Evolutionary conservation across 176 grass and related monocot species (phyloP), one percentile per base, ranked within the genome.

Genomic region (Cenchrus fungigraminus): DNA sequence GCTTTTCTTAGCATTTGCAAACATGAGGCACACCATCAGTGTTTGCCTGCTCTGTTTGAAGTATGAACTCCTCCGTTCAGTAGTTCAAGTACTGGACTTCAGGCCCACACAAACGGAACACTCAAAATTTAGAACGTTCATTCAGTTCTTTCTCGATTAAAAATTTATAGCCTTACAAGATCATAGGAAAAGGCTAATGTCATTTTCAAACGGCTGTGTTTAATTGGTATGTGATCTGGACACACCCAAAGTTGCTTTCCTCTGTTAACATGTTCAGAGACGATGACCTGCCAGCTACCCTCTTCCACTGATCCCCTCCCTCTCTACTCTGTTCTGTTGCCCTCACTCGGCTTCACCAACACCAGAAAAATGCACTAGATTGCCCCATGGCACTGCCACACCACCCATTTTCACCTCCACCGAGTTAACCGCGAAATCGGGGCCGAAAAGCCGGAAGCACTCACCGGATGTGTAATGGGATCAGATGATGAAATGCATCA

Each of bases 401-500:
- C 69, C 57, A 65, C 62, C 46, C 34, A 60, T 60, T 12, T 60
- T 60, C 25, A 60, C 78, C 47, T 51, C 60, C 40, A 79, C 25
- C 29, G 43, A 87, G 37, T 61, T 86, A 77, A 82, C 12, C 22
- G 45, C n/a, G 5, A 69, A 81, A 83, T 25, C 53, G 42, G 6
- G 8, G 42, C 4, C 11, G 6, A 84, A 87, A 87, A 68, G 79
- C 11, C 15, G 67, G 74, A 83, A 83, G 53, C 85, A 91, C 74
- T 87, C 52, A 77, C 76, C 42, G 22, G 40, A 28, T 76, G 43
- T 47, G 28, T 79, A 83, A 87, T 87, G 85, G 73, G 81, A 66
- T 64, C 80, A 70, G 80, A 87, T 84, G 60, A 87, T 70, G 80
- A 79, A 75, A 70, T 87, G 80, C 75, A 87, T 3, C 80, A 86